Conservation (phyloP, 495 filamentous ascomycete species). For the Hamigera avellanea region DNA sequence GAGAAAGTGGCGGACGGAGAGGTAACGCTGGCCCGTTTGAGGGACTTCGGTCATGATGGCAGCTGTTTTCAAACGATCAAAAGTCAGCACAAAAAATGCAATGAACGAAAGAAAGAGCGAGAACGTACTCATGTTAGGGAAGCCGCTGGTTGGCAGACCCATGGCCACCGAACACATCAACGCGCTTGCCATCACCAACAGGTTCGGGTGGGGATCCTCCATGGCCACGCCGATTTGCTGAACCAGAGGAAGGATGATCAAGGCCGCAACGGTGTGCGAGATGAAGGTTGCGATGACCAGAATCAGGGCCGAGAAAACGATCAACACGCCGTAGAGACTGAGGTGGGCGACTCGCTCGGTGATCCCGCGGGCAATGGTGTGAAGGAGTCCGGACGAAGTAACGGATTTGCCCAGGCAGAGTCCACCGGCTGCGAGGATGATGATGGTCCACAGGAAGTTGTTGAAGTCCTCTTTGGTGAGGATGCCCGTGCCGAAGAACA, state of each 20-base stretch:
- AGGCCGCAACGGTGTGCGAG: conserved; percentile 88
- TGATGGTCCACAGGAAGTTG: conserved; percentile 99
- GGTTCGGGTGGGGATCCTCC: conserved; percentile 81
- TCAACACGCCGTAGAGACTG: conserved; percentile 75
- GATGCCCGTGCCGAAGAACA: conserved; percentile 96
- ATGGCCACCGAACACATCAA: conserved; percentile 65
- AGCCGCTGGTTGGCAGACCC: conserved; percentile 89
- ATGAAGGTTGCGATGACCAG: conserved; percentile 96
- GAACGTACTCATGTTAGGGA: conserved; percentile 96
- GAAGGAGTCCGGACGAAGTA: conserved; percentile 82
- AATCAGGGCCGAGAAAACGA: conserved; percentile 78
- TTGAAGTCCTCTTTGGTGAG: conserved; percentile 99
- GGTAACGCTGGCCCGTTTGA: conserved; percentile 80
- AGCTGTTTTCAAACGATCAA: conserved; percentile 36
- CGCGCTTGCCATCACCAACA: conserved; percentile 79
- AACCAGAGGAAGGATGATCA: conserved; percentile 91
- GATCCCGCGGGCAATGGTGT: conserved; percentile 71
- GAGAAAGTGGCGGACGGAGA: conserved; percentile 89
- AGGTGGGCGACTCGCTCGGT: conserved; percentile 61
- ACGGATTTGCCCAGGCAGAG: conserved; percentile 91
- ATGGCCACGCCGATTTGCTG: conserved; percentile 72
- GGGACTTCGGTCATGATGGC: conserved; percentile 99
- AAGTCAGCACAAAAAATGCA: neutral
- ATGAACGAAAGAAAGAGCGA: conserved; percentile 3
- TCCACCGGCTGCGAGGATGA: conserved; percentile 93